These are phyloP conservation scores for Alternaria viburni DNA, from an alignment of 2,329 filamentous ascomycete species.

Conservation along the genomic window DNA sequence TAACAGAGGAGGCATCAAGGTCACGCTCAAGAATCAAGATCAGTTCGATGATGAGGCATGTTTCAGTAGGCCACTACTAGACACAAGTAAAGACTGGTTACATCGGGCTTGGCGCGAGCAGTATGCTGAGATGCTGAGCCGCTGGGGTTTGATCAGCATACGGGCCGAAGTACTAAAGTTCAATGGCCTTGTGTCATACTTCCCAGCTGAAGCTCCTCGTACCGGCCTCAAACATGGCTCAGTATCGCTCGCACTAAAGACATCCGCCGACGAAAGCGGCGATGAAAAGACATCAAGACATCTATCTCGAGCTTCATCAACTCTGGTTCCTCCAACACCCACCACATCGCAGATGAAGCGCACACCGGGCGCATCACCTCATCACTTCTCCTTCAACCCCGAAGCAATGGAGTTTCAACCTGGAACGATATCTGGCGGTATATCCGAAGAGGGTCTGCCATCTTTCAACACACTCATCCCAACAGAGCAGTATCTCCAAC, in stretches of 20 bases:
- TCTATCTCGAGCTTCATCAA: conserved; percentile 34
- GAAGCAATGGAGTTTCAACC: conserved; percentile 46
- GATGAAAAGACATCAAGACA: conserved; percentile 18
- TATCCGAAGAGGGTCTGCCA: conserved; percentile 21
- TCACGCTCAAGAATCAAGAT: conserved; percentile 63
- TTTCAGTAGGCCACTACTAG: conserved; percentile 56
- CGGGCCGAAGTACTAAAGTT: conserved; percentile 66
- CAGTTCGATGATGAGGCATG: conserved; percentile 62
- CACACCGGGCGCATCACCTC: conserved; percentile 33
- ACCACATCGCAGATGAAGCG: conserved; percentile 24
- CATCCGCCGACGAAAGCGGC: conserved; percentile 11
- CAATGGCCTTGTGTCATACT: conserved; percentile 52
- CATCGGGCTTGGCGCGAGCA: conserved; percentile 61
- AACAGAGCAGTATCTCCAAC: conserved; percentile 38
- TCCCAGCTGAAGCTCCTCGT: conserved; percentile 27
- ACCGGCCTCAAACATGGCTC: conserved; percentile 36
- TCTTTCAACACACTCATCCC: conserved; percentile 23
- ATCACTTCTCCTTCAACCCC: conserved; percentile 45
- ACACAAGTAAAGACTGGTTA: conserved; percentile 55
- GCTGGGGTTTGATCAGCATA: conserved; percentile 63
- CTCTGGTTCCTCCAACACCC: conserved; percentile 30
- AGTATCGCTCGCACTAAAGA: conserved; percentile 34
- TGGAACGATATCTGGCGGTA: conserved; percentile 19
- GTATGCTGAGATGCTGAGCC: conserved; percentile 65
- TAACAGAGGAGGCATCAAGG: conserved; percentile 47